Conservation (phyloP, 179 eudicot species). For the Camellia oleifera region DNA sequence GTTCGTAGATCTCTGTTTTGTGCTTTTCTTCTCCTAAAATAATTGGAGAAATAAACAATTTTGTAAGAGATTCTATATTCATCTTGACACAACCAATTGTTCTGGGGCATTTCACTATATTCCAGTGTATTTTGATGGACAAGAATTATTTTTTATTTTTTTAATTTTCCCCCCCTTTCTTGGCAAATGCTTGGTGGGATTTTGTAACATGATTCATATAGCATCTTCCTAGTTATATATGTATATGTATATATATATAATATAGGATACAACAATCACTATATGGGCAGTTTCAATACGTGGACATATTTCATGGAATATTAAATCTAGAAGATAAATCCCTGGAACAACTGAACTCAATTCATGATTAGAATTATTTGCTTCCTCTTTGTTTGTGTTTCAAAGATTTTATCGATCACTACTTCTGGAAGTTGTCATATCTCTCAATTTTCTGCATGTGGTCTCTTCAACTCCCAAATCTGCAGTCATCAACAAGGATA, state of each 20-base stretch:
- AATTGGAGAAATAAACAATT: too few species aligned
- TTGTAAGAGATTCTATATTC: too few species aligned
- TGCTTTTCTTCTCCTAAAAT: too few species aligned
- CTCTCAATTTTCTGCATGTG: not conserved
- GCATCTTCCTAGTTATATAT: not conserved
- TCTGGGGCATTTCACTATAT: too few species aligned
- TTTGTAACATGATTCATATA: not conserved
- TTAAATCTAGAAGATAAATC: not conserved
- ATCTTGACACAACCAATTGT: too few species aligned
- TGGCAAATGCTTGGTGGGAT: not conserved
- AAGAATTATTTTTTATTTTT: not conserved
- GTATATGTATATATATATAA: not conserved
- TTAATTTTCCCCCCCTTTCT: not conserved
- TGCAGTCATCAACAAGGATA: not conserved
- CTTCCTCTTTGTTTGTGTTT: not conserved
- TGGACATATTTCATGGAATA: not conserved
- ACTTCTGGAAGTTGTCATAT: slow-evolving; percentile 2
- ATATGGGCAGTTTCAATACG: not conserved
- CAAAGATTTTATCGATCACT: not conserved
- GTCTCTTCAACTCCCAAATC: not conserved
- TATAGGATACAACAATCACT: not conserved
- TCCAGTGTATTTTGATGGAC: not conserved
- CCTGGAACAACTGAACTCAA: too few species aligned
- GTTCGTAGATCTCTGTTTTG: too few species aligned
- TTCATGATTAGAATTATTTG: not conserved